phyloP scores from a whole-genome alignment of 1,284 basidiomycete species.

The Ganoderma leucocontextum region DNA sequence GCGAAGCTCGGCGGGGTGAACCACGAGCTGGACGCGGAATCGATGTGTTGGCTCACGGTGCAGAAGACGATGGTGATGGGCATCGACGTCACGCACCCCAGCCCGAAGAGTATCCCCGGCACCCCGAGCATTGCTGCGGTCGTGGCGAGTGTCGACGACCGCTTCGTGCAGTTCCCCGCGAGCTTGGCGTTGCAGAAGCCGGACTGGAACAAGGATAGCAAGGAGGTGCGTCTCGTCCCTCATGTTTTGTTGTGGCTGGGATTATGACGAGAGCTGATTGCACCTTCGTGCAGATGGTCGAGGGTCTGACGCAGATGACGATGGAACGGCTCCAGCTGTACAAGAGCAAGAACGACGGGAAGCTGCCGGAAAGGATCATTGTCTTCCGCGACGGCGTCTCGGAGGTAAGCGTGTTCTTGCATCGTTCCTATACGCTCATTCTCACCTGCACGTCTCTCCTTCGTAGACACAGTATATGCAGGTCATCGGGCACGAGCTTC shows the following conservation, averaged over 20 bases:
- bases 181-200: constrained; percentile 68
- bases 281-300: constrained; percentile 64
- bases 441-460: constrained; percentile 17
- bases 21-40: constrained; percentile 63
- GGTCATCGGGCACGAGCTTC: constrained; percentile 65
- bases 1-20: constrained; percentile 83
- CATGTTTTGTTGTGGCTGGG: neutral
- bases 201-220: constrained; percentile 48
- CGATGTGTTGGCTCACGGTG: constrained; percentile 65
- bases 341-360: constrained; percentile 54
- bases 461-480: constrained; percentile 71
- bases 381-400: constrained; percentile 82
- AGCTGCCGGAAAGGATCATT: constrained; percentile 68
- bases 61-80: constrained; percentile 82
- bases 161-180: constrained; percentile 77
- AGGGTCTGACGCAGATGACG: constrained; percentile 70
- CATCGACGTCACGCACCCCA: constrained; percentile 81
- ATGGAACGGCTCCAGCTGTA: constrained; percentile 71
- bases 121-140: constrained; percentile 82
- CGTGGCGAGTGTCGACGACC: constrained; percentile 72
- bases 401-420: constrained; percentile 52
- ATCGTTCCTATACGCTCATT: neutral
- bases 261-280: neutral
- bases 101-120: constrained; percentile 60
- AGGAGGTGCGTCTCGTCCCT: constrained; percentile 60